These are phyloP conservation scores for Asterella californica DNA, from an alignment of 225 moss, liverwort and hornwort genomes.

Conservation along the genomic window DNA sequence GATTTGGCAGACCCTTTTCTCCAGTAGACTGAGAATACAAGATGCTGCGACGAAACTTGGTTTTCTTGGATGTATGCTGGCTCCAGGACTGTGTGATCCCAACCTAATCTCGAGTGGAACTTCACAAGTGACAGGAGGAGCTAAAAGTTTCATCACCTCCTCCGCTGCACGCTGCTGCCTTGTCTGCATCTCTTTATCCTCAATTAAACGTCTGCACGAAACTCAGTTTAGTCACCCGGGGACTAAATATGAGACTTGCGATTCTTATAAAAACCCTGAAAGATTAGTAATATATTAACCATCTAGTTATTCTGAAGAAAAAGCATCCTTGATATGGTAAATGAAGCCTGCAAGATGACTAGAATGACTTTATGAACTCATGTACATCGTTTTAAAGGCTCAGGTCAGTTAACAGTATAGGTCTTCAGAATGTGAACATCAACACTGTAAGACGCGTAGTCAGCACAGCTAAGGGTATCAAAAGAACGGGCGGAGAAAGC, in stretches of 20 bases:
- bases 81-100: neutral
- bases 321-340: neutral
- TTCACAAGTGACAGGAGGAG: conserved; percentile 47
- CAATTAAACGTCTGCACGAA: conserved; percentile 56
- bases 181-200: conserved; percentile 49
- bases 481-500: neutral
- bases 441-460: conserved; percentile 1
- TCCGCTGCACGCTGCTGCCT: conserved; percentile 48
- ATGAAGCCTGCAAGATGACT: neutral
- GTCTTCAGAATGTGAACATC: neutral
- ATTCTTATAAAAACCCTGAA: neutral
- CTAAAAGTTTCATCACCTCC: conserved; percentile 61
- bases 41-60: conserved; percentile 22
- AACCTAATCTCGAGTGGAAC: conserved; percentile 15
- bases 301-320: neutral
- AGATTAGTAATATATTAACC: neutral
- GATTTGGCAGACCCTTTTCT: neutral
- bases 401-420: neutral
- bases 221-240: neutral
- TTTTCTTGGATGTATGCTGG: neutral
- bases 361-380: neutral
- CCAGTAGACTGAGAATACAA: conserved; percentile 5
- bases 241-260: neutral
- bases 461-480: neutral
- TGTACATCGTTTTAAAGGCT: neutral